Evolutionary conservation across 768 basidiomycete genomes (phyloP).

Genomic region (Suillus decipiens): DNA sequence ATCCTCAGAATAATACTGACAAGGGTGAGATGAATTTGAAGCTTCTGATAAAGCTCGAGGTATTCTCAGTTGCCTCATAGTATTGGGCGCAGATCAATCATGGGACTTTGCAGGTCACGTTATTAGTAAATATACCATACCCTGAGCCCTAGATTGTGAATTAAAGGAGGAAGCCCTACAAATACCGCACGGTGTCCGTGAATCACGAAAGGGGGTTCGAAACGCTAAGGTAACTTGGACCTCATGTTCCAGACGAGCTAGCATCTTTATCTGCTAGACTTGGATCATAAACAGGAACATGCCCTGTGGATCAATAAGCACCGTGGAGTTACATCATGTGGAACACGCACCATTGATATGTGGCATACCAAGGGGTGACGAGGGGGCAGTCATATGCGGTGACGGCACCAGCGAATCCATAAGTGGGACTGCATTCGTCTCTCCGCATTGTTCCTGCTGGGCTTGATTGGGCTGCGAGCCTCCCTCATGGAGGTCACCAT

Average conservation of each 20-base stretch:
- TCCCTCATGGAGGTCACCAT: slow-evolving; percentile 18
- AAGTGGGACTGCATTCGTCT: slow-evolving; percentile 17
- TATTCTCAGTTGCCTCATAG: slow-evolving; percentile 2
- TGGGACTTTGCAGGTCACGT: not conserved
- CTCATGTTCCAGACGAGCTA: slow-evolving; percentile 8
- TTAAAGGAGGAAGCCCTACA: not conserved
- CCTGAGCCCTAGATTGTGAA: slow-evolving; percentile 7
- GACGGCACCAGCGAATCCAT: slow-evolving; percentile 9
- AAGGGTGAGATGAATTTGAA: not conserved
- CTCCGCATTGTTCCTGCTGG: slow-evolving; percentile 22
- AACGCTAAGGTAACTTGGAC: not conserved
- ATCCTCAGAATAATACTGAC: not conserved
- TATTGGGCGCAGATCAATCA: not conserved
- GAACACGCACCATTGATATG: slow-evolving; percentile 18
- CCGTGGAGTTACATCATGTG: not conserved
- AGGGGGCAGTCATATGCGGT: not conserved
- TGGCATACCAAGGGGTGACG: slow-evolving; percentile 6
- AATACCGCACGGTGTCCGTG: not conserved
- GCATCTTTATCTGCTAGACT: slow-evolving; percentile 11
- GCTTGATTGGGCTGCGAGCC: slow-evolving; percentile 7
- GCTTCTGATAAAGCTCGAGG: slow-evolving; percentile 5
- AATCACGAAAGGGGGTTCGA: not conserved
- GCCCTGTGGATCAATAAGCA: slow-evolving; percentile 13
- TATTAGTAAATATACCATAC: slow-evolving; percentile 2
- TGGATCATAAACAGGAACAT: slow-evolving; percentile 9